Evolutionary conservation across 2,329 filamentous ascomycete species (phyloP), one percentile per base, ranked within the genome.

Genomic region (Pseudocercospora fuligena): DNA sequence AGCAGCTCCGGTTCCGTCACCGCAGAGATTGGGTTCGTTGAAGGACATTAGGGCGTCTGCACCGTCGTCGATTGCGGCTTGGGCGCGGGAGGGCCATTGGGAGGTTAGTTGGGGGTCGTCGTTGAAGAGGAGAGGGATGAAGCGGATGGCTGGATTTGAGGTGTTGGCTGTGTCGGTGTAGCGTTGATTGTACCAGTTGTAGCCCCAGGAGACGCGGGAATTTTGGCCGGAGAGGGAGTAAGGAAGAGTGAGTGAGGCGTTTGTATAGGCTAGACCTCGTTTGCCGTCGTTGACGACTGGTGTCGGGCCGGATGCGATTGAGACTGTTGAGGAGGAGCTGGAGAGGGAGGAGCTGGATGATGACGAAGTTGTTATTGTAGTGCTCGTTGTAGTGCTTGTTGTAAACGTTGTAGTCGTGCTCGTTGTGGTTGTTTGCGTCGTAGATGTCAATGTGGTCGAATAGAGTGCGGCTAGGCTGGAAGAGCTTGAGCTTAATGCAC

Each of bases 181-280:
- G 21, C 64, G 66, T 23, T 66, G 58, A 16, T 66, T 69, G 63
- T 65, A 73, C 69, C 70, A 76, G 65, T 76, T 71, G 69, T 75
- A 76, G 6, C 66, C 69, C 74, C 74, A 76, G 12, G 69, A 68
- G 5, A 75, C 72, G 27, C 69, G 67, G 14, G 68, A 72, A 29
- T 67, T 67, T 63, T 71, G 69, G 25, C 73, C 70, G 21, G 63
- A 64, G 11, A 69, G 66, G n/a, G 72, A 68, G 76, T 90, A 88
- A 51, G 78, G 71, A 60, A 81, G 78, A 76, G 86, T 84, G 29
- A 89, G 80, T 19, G 70, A 71, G 58, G 81, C 82, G 31, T 86
- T 80, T 78, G 90, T 91, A 84, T 88, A 92, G 61, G 86, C 84
- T 49, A 91, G 78, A 76, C 89, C 89, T 73, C 89, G 88, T 84